Evolutionary conservation across 768 basidiomycete genomes (phyloP).

Genomic region (Trametes meyenii): DNA sequence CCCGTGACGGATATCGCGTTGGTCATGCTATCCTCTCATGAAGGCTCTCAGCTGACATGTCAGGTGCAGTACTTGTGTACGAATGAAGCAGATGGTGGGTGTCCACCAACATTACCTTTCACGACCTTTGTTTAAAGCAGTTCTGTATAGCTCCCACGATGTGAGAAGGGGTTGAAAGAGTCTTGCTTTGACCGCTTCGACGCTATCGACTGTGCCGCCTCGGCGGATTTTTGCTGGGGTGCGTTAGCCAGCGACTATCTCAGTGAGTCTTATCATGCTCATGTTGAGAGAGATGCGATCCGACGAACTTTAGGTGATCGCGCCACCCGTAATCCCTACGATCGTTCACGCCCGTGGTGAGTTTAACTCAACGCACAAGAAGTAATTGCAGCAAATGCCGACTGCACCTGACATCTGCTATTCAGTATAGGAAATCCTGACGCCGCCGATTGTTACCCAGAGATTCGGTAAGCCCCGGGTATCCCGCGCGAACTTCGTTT

Average conservation of each 20-base stretch:
- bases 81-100: conserved; percentile 47
- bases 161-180: conserved; percentile 41
- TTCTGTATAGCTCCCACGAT: conserved; percentile 43
- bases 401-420: background rate
- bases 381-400: too few relatives aligned
- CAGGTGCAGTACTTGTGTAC: conserved; percentile 40
- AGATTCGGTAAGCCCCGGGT: conserved; percentile 35
- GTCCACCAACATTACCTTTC: too few relatives aligned
- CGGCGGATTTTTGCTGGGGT: conserved; percentile 41
- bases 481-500: background rate
- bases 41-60: too few relatives aligned
- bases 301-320: background rate
- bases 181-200: conserved; percentile 49
- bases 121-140: background rate
- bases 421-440: too few relatives aligned
- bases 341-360: conserved; percentile 16
- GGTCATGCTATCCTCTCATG: background rate
- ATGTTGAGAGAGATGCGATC: conserved; percentile 6
- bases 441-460: background rate
- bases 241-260: conserved; percentile 33
- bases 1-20: conserved; percentile 52
- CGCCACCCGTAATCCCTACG: conserved; percentile 6
- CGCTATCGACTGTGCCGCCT: conserved; percentile 45
- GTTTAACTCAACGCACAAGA: background rate
- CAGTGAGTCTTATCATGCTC: conserved; percentile 33